These are phyloP conservation scores for Flammula alnicola DNA, from an alignment of 1,284 basidiomycete genomes.

Conservation along the genomic window DNA sequence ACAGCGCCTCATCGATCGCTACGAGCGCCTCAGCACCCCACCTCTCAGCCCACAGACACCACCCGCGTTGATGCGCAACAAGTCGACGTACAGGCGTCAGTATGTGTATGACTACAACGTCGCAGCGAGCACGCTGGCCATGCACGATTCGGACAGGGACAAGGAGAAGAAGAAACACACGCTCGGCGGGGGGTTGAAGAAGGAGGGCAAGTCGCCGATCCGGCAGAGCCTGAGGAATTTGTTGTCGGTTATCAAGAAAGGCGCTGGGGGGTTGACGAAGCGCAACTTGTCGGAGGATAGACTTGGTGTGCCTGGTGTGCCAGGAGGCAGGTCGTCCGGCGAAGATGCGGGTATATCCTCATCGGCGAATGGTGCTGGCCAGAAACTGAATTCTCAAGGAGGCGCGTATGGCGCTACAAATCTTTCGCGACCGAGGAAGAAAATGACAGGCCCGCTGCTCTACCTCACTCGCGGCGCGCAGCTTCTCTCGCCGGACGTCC, in stretches of 20 bases:
- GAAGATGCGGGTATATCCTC: no score
- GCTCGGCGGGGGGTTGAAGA: slow-evolving; percentile 23
- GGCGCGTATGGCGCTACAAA: no score
- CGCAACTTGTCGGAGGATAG: slow-evolving; percentile 29
- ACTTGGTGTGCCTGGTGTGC: slow-evolving; percentile 12
- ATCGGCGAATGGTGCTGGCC: neutral
- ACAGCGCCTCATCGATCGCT: slow-evolving; percentile 24
- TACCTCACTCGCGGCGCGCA: slow-evolving; percentile 22
- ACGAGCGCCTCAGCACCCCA: slow-evolving; percentile 21
- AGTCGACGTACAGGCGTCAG: slow-evolving; percentile 22
- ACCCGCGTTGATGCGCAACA: neutral
- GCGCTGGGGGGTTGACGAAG: slow-evolving; percentile 39
- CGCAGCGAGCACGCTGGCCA: neutral
- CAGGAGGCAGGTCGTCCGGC: no score
- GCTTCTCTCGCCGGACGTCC: slow-evolving; percentile 21
- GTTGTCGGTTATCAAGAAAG: slow-evolving; percentile 66
- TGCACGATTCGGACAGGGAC: neutral
- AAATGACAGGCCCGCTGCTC: slow-evolving; percentile 22
- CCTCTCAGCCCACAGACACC: no score
- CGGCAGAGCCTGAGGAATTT: slow-evolving; percentile 70
- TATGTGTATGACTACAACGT: slow-evolving; percentile 13
- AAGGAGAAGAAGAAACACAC: neutral
- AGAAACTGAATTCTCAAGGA: neutral
- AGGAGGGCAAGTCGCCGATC: slow-evolving; percentile 55
- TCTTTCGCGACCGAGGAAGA: slow-evolving; percentile 16